Percentiles rank a stretch among this genome's conserved stretches.
phyloP scores from a whole-genome alignment of 2,329 filamentous ascomycete species.

The Clonostachys rosea region DNA sequence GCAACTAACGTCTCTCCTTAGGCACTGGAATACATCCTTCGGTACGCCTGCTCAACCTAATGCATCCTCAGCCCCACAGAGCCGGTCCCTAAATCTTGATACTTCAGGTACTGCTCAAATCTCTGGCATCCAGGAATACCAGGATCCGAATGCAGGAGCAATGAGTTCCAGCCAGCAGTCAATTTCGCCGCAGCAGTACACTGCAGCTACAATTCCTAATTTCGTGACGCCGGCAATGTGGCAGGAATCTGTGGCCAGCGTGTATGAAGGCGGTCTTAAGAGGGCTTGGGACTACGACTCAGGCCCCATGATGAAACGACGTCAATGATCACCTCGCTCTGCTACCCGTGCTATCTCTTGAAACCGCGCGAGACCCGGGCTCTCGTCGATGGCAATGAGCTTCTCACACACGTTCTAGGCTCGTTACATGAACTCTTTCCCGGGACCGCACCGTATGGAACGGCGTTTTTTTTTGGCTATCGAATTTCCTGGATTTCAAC shows the following conservation, averaged over 20 bases:
- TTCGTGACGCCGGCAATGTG: conserved; percentile 71
- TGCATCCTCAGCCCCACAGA: conserved; percentile 25
- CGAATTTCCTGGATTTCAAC: neutral
- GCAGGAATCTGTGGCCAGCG: conserved; percentile 67
- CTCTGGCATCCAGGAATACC: conserved; percentile 47
- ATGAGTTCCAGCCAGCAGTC: conserved; percentile 36
- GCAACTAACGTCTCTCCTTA: conserved; percentile 24
- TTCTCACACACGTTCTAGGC: neutral
- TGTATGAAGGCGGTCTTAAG: conserved; percentile 63
- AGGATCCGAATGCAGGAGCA: conserved; percentile 38
- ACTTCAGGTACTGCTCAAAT: conserved; percentile 51
- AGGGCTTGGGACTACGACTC: conserved; percentile 54
- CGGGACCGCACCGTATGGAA: neutral
- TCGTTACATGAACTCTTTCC: too few relatives aligned
- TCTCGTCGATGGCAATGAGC: neutral
- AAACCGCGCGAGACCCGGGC: too few relatives aligned
- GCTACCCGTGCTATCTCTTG: neutral
- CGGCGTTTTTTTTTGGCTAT: neutral
- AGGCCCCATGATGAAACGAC: conserved; percentile 21
- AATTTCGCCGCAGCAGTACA: conserved; percentile 45
- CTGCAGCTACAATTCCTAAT: conserved; percentile 44
- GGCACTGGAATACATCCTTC: conserved; percentile 95
- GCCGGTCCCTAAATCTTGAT: conserved; percentile 47
- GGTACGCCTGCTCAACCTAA: conserved; percentile 54
- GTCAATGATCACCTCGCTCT: neutral